Evolutionary conservation across 2,329 filamentous ascomycete species (phyloP), one percentile per base, ranked within the genome.

Genomic region (Raffaelea deltoideospora): DNA sequence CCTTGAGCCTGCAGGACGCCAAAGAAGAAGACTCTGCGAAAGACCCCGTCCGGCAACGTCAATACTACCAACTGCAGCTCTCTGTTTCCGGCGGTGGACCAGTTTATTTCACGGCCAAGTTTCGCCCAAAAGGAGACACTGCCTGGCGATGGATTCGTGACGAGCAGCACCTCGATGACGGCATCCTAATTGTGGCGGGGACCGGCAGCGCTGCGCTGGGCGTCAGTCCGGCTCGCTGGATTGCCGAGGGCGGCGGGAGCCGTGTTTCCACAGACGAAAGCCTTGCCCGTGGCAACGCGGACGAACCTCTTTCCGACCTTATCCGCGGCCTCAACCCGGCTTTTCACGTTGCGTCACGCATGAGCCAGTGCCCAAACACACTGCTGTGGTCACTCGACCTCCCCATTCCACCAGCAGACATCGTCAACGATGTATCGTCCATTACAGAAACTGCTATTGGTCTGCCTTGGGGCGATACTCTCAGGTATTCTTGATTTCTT

Each of bases 101-200:
- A 1, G 47, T 76, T 8, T 68, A 62, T 3, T 88, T 87, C 50
- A 87, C 82, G 1, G 50, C 85, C 41, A 84, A 79, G 40, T 85
- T 80, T 86, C 80, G 80, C 70, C 64, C 49, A 84, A 79, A 79
- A 65, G 71, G 27, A 70, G 71, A 40, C 72, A 83, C 45, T 67
- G 10, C 21, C 18, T 88, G 82, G 82, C 71, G 65, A 48, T 87
- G 81, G 80, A 67, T 72, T 26, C 71, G 72, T 41, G 72, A 84
- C 44, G 68, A 74, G 41, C 69, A 72, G 37, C 71, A 69, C 1
- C 55, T 72, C 3, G 60, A 60, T 13, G 80, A 88, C 48, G 82
- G 80, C 4, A 57, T 64, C 13, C 55, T 82, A 14, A 55, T 80
- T 37, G 60, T 76, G 40, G 51, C 50, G 37, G 46, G 46, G 31